Conservation (phyloP, 2,329 filamentous ascomycete species). For the Cordyceps sp. region DNA sequence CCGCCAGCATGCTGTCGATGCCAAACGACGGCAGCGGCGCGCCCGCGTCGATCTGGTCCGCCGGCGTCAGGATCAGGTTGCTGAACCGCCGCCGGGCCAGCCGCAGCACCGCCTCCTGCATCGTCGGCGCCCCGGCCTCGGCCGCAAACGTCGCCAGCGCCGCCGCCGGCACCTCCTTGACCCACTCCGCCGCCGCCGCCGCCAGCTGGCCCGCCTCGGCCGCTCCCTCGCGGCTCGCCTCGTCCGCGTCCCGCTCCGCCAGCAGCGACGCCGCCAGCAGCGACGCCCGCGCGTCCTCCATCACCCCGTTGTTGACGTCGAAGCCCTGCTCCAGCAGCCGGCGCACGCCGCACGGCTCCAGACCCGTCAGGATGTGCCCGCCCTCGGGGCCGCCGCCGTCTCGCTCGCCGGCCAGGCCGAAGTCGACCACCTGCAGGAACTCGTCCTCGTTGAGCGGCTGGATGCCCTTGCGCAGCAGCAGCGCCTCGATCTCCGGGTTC, state of each 20-base stretch:
- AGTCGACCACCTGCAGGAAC: conserved; percentile 12
- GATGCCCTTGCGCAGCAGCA: conserved; percentile 17
- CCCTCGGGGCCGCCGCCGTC: not conserved
- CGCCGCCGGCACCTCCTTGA: not conserved
- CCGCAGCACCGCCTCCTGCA: conserved; percentile 3
- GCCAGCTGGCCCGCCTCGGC: not conserved
- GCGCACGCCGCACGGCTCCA: conserved; percentile 8
- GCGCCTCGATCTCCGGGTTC: conserved; percentile 16
- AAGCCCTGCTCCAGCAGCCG: conserved; percentile 7
- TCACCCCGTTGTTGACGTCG: conserved; percentile 3
- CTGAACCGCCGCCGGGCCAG: conserved; percentile 4
- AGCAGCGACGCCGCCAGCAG: conserved; percentile 5
- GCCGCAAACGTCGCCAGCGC: not conserved
- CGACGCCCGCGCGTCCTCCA: conserved; percentile 6
- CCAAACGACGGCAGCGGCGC: conserved; percentile 15
- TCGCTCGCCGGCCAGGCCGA: not conserved
- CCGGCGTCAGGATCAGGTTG: conserved; percentile 9
- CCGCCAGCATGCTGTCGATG: conserved; percentile 22
- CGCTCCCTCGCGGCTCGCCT: conserved; percentile 1
- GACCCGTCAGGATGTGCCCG: conserved; percentile 9
- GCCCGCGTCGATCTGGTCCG: conserved; percentile 9
- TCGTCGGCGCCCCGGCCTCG: conserved; percentile 1
- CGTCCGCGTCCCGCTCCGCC: not conserved
- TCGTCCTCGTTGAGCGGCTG: conserved; percentile 15
- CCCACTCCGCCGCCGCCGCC: conserved; percentile 1